Percentiles rank a stretch among this genome's conserved stretches.
These are phyloP conservation scores for Stellera chamaejasme DNA, from an alignment of 345 rosid genomes.

Conservation along the genomic window DNA sequence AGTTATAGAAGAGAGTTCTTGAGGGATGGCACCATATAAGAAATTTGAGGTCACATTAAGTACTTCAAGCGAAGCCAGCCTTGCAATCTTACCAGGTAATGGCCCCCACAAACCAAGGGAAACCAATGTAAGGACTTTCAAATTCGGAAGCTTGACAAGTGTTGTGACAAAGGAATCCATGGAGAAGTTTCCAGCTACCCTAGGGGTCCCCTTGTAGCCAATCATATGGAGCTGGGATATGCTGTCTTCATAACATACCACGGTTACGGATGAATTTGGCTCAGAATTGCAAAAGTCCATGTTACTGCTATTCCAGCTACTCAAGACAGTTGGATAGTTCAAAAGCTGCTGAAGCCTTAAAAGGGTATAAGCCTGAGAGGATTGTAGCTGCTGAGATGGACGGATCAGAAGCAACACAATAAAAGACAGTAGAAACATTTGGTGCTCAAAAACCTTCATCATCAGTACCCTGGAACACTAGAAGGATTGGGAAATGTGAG, in stretches of 20 bases:
- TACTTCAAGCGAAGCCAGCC: conserved; percentile 63
- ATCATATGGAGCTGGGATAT: conserved; percentile 76
- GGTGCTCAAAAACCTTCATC: conserved; percentile 30
- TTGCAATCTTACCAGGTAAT: conserved; percentile 60
- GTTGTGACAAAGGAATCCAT: conserved; percentile 71
- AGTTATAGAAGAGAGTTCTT: conserved; percentile 45
- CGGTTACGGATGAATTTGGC: conserved; percentile 53
- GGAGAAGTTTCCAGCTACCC: conserved; percentile 62
- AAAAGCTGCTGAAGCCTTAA: conserved; percentile 60
- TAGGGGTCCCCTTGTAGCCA: conserved; percentile 41
- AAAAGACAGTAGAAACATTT: conserved; percentile 25
- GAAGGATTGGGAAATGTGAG: not conserved
- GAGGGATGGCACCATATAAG: conserved; percentile 56
- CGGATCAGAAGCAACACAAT: conserved; percentile 27
- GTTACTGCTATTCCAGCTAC: conserved; percentile 56
- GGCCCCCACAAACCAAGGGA: conserved; percentile 93
- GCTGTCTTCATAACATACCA: conserved; percentile 74
- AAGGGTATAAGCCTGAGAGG: conserved; percentile 68
- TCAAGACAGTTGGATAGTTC: conserved; percentile 48
- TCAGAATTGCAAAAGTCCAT: conserved; percentile 80
- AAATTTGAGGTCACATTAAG: conserved; percentile 80
- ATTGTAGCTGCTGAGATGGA: conserved; percentile 55
- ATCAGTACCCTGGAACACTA: conserved; percentile 15
- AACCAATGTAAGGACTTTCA: conserved; percentile 78
- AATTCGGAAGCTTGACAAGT: conserved; percentile 56